Base-by-base conservation (phyloP, 257 asterid genomes). In the Gentiana dahurica region DNA sequence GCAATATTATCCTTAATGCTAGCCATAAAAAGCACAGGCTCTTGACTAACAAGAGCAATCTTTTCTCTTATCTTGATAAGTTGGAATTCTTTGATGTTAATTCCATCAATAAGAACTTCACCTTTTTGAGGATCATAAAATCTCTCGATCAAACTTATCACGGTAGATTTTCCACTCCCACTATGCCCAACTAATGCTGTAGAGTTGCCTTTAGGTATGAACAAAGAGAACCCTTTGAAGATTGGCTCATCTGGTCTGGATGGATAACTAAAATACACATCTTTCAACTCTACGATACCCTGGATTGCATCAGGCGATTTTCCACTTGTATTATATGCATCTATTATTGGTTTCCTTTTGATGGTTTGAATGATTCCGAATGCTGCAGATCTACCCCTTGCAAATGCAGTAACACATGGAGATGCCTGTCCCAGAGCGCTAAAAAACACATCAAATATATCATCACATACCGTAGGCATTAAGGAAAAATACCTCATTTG, bases 131-230 rank as follows among this genome's bases (percentile, higher is more conserved):
- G 96, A 72, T 87, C 96, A 50, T 87, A 87, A 62, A 87, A 84
- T 51, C 96, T 77, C 73, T 87, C 93, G 3, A 82, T 69, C 69
- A 87, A 64, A 62, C 93, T 84, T 51, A 84, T 71, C 55, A 84
- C 95, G 0, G 96, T 87, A 2, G 96, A 87, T 62, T 87, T 87
- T 43, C 95, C 96, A 48, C 96, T 84, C 51, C 96, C 95, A 52
- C 96, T 87, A 61, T 84, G 93, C 9, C 96, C 96, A 49, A 87
- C 95, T 77, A 87, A 72, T 1, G 95, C 96, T 0, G 92, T 78
- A 7, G 96, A 80, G n/a, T 84, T 75, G 37, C 90, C 96, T 4
- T 71, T 78, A 2, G 85, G 75, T 61, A 87, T 81, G 59, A 12
- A 66, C 34, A 84, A 60, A 33, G 93, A 82, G 70, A 87, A 82